These are phyloP conservation scores for Colletotrichum euphorbiae DNA, from an alignment of 2,329 filamentous ascomycete species.

Conservation along the genomic window DNA sequence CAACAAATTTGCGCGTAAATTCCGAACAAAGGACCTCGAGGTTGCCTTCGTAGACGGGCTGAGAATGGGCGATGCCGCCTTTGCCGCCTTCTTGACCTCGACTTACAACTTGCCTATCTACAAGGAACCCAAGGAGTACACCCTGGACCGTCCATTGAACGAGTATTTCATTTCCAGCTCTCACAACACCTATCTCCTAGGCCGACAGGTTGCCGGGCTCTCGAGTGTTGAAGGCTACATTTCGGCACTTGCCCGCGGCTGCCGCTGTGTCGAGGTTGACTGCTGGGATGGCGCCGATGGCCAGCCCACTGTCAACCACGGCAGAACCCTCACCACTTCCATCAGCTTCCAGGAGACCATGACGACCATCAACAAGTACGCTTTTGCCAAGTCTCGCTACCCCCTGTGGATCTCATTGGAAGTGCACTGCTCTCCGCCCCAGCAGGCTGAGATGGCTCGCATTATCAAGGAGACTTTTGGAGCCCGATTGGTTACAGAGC, in stretches of 20 bases:
- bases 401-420: constrained; percentile 96
- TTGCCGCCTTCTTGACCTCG: constrained; percentile 82
- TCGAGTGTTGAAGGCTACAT: constrained; percentile 98
- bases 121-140: constrained; percentile 69
- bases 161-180: constrained; percentile 99
- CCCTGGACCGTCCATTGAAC: constrained; percentile 86
- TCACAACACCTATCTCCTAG: constrained; percentile 96
- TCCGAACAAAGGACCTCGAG: constrained; percentile 59
- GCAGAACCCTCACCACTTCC: constrained; percentile 86
- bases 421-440: constrained; percentile 86
- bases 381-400: constrained; percentile 87
- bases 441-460: constrained; percentile 89
- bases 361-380: constrained; percentile 92
- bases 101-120: constrained; percentile 76
- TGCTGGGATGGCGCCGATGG: constrained; percentile 96
- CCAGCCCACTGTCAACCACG: constrained; percentile 90
- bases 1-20: constrained; percentile 72
- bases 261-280: constrained; percentile 96
- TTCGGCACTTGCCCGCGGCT: constrained; percentile 85
- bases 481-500: constrained; percentile 80
- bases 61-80: constrained; percentile 80
- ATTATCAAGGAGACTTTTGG: constrained; percentile 90
- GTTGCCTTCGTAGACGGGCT: constrained; percentile 46
- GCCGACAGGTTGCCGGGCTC: constrained; percentile 87
- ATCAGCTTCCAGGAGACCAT: constrained; percentile 94